Evolutionary conservation across 1,284 basidiomycete genomes (phyloP).

Genomic region (Moesziomyces antarcticus): DNA sequence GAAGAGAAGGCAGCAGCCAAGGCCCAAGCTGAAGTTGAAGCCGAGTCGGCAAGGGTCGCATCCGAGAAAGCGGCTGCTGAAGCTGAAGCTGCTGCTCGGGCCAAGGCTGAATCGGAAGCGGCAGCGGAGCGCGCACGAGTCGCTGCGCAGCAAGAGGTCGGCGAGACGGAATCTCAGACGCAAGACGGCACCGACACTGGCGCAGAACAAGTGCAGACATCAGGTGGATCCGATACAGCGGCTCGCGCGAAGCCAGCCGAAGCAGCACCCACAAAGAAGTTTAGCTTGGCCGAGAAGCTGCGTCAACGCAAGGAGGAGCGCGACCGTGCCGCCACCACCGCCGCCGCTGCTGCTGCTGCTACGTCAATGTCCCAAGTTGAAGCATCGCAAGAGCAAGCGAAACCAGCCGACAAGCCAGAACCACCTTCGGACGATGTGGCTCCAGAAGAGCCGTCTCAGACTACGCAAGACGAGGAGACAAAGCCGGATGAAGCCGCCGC

Average conservation of each 20-base stretch:
- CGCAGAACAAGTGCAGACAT: constrained; percentile 1
- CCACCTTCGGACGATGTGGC: not conserved
- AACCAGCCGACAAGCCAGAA: too few relatives aligned
- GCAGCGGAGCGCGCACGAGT: not conserved
- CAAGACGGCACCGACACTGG: not conserved
- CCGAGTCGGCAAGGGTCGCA: constrained; percentile 1
- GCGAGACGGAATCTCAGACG: not conserved
- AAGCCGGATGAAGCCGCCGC: constrained; percentile 1
- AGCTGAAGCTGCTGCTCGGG: constrained; percentile 1
- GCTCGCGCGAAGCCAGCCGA: not conserved
- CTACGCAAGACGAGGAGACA: not conserved
- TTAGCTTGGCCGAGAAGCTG: constrained; percentile 44
- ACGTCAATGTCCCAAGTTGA: not conserved
- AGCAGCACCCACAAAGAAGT: constrained; percentile 23
- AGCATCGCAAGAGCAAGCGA: not conserved
- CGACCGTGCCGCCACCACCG: constrained; percentile 33
- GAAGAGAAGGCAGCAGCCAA: constrained; percentile 4
- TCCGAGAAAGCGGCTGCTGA: not conserved
- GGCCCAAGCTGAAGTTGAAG: constrained; percentile 6
- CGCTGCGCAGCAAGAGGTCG: too few relatives aligned
- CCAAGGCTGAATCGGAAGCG: constrained; percentile 4
- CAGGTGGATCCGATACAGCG: not conserved
- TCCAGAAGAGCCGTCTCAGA: not conserved
- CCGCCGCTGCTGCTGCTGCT: constrained; percentile 10
- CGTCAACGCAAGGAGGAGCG: constrained; percentile 41